Percentiles rank a stretch among this genome's conserved stretches.
Evolutionary conservation across 768 basidiomycete genomes (phyloP).

Genomic region (Favolaschia claudopus): DNA sequence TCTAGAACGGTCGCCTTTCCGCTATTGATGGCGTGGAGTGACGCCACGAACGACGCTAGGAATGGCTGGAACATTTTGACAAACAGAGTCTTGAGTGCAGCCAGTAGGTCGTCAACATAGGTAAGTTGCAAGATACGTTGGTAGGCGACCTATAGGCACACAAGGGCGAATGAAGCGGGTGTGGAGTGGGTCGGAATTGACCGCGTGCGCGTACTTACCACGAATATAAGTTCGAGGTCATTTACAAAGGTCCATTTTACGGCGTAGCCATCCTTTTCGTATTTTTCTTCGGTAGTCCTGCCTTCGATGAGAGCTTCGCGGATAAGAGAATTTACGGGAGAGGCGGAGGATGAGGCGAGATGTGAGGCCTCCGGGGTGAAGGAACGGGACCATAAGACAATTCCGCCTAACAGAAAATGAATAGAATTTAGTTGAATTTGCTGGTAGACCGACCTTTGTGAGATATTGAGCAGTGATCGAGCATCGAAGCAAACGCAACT

Average conservation of each 20-base stretch:
- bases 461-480: slow-evolving; percentile 95
- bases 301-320: slow-evolving; percentile 94
- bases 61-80: slow-evolving; percentile 88
- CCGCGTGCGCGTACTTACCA: slow-evolving; percentile 60
- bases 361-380: slow-evolving; percentile 88
- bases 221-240: slow-evolving; percentile 95
- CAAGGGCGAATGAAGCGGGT: slow-evolving; percentile 8
- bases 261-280: slow-evolving; percentile 94
- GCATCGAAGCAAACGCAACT: too few relatives aligned
- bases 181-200: slow-evolving; percentile 8
- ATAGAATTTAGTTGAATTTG: background rate
- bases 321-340: slow-evolving; percentile 88
- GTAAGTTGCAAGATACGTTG: slow-evolving; percentile 95
- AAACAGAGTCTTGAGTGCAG: slow-evolving; percentile 83
- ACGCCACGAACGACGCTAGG: slow-evolving; percentile 82
- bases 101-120: slow-evolving; percentile 90
- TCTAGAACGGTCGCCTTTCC: slow-evolving; percentile 51
- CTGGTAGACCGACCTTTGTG: slow-evolving; percentile 72
- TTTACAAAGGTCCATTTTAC: slow-evolving; percentile 96
- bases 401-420: slow-evolving; percentile 66
- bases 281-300: slow-evolving; percentile 79
- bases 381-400: slow-evolving; percentile 94
- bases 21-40: slow-evolving; percentile 69
- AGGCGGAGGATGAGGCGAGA: slow-evolving; percentile 72
- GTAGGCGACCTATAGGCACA: slow-evolving; percentile 79